These are phyloP conservation scores for Pseudogymnoascus sp. DNA, from an alignment of 2,329 filamentous ascomycete species.

Conservation along the genomic window DNA sequence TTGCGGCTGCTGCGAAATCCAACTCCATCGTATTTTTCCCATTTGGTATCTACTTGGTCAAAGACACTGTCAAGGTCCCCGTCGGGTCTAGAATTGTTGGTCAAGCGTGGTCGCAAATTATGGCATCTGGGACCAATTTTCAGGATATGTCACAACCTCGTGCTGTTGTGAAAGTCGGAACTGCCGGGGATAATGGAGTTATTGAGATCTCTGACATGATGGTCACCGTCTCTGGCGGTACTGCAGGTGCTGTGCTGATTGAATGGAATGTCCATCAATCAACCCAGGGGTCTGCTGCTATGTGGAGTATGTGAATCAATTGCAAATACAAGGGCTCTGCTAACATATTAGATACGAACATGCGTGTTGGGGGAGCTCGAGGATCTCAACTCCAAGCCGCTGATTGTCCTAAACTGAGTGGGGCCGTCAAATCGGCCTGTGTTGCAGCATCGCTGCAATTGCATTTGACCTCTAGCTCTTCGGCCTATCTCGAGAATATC, in stretches of 20 bases:
- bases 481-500: conserved; percentile 39
- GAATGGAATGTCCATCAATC: conserved; percentile 56
- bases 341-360: conserved; percentile 36
- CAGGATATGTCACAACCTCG: conserved; percentile 34
- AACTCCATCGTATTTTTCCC: too few relatives aligned
- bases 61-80: too few relatives aligned
- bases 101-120: conserved; percentile 33
- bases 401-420: conserved; percentile 42
- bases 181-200: conserved; percentile 44
- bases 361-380: conserved; percentile 35
- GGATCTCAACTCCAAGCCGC: conserved; percentile 37
- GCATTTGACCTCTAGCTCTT: conserved; percentile 25
- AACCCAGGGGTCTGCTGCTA: conserved; percentile 35
- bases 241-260: conserved; percentile 53
- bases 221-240: conserved; percentile 50
- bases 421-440: conserved; percentile 26
- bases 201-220: conserved; percentile 57
- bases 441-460: conserved; percentile 27
- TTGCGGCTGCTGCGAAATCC: too few relatives aligned
- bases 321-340: too few relatives aligned
- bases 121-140: conserved; percentile 35
- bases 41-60: too few relatives aligned
- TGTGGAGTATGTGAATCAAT: conserved; percentile 30
- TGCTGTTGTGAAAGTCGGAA: conserved; percentile 43
- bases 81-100: too few relatives aligned